Evolutionary conservation across 1,139 yeast species (phyloP).

Genomic region (Dujonia santamariae): DNA sequence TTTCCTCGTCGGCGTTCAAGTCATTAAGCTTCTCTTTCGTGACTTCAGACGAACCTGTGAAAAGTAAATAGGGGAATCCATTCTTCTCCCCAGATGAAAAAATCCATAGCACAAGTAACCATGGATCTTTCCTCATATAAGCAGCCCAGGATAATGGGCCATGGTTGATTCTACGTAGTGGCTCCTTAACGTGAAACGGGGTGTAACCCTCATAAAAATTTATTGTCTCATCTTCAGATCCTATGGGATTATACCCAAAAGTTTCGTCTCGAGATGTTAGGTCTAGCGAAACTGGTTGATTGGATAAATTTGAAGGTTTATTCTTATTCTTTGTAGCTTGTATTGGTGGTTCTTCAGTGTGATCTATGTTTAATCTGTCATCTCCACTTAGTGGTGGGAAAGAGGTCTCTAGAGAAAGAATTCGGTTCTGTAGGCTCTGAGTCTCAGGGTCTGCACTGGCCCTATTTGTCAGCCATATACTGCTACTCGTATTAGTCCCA

Average conservation of each 20-base stretch:
- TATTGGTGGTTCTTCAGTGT: no score
- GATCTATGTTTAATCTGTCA: no score
- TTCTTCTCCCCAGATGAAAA: constrained; percentile 5
- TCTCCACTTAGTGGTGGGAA: no score
- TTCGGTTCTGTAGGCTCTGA: no score
- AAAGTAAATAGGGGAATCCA: constrained; percentile 5
- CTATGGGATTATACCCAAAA: constrained; percentile 5
- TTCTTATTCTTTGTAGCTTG: no score
- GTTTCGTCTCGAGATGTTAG: constrained; percentile 8
- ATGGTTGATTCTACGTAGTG: constrained; percentile 16
- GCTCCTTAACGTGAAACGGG: constrained; percentile 16
- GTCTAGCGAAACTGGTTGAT: no score
- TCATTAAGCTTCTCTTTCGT: constrained; percentile 8
- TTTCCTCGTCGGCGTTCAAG: constrained; percentile 5
- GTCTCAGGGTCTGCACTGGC: no score
- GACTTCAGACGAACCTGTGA: constrained; percentile 1
- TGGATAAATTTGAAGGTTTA: no score
- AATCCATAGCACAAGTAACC: constrained; percentile 17
- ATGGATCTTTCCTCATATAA: constrained; percentile 21
- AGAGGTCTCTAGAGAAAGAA: no score
- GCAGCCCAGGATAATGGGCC: constrained; percentile 24
- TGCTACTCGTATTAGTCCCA: no score
- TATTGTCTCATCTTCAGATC: constrained; percentile 13
- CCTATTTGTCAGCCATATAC: no score
- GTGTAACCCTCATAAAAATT: constrained; percentile 22